Conservation (phyloP, 108 stramenopile genomes). For the Phaeodactylum tricornutum region DNA sequence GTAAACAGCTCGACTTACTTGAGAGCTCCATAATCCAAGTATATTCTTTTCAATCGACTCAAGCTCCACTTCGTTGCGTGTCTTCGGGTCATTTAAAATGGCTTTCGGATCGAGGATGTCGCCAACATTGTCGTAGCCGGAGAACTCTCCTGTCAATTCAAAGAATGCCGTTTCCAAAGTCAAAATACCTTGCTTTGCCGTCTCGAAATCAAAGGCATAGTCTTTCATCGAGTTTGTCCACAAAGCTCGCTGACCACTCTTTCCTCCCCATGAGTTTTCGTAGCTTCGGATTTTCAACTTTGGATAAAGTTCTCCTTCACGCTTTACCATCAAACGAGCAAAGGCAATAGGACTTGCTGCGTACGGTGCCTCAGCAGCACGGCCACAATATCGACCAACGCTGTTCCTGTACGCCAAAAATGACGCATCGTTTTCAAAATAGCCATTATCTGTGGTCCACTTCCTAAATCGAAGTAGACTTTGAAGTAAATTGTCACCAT, state of each 20-base stretch:
- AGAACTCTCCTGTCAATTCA: conserved; percentile 52
- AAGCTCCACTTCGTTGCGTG: conserved; percentile 70
- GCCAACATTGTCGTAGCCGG: conserved; percentile 8
- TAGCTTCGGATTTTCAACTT: conserved; percentile 51
- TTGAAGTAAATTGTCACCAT: conserved; percentile 39
- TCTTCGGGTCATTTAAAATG: conserved; percentile 39
- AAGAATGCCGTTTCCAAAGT: conserved; percentile 73
- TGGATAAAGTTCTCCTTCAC: conserved; percentile 69
- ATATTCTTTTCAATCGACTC: conserved; percentile 62
- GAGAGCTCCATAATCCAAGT: conserved; percentile 67
- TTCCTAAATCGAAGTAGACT: conserved; percentile 47
- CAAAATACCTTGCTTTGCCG: conserved; percentile 53
- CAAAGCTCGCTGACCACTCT: conserved; percentile 56
- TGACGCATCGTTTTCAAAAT: conserved; percentile 65
- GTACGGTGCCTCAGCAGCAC: conserved; percentile 64
- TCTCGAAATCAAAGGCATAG: conserved; percentile 52
- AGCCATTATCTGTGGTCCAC: conserved; percentile 42
- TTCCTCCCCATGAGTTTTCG: conserved; percentile 83
- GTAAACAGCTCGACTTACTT: conserved; percentile 53
- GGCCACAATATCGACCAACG: conserved; percentile 62
- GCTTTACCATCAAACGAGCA: conserved; percentile 65
- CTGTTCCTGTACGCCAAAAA: conserved; percentile 64
- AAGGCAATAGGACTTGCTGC: conserved; percentile 52
- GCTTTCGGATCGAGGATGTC: conserved; percentile 26
- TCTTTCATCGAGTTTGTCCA: conserved; percentile 81